Conservation (phyloP, 2,329 filamentous ascomycete genomes). For the Botrytis sinoallii region DNA sequence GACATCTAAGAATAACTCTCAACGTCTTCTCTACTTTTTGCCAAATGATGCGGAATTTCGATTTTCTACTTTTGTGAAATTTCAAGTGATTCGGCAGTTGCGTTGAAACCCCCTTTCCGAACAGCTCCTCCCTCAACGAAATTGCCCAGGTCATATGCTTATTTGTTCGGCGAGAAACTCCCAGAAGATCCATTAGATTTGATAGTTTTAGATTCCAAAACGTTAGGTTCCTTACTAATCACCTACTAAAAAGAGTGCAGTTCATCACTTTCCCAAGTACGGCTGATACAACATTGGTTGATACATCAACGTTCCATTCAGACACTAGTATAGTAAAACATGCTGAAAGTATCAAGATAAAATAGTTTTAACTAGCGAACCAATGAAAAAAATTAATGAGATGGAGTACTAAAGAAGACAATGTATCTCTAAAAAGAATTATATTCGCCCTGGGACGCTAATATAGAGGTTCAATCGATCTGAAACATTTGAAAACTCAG, state of each 20-base stretch:
- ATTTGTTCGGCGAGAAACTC: neutral
- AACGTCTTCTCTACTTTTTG: neutral
- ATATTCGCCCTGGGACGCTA: neutral
- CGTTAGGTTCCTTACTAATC: fast-evolving
- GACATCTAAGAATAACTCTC: neutral
- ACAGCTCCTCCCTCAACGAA: neutral
- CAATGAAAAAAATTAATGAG: neutral
- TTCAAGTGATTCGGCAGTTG: neutral
- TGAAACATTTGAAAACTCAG: neutral
- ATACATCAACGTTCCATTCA: neutral
- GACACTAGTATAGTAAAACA: neutral
- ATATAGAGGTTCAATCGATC: neutral
- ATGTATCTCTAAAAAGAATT: no score
- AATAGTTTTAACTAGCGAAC: neutral
- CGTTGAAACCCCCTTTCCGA: neutral
- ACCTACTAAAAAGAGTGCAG: neutral
- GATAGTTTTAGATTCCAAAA: fast-evolving
- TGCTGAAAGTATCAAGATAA: no score
- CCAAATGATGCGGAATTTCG: neutral
- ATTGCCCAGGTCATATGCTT: neutral
- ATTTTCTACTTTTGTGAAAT: neutral
- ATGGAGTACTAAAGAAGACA: neutral
- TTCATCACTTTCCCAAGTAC: neutral
- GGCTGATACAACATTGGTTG: neutral
- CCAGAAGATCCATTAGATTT: neutral